These are phyloP conservation scores for Dioscorea alata DNA, from an alignment of 106 monocot species.

Conservation along the genomic window DNA sequence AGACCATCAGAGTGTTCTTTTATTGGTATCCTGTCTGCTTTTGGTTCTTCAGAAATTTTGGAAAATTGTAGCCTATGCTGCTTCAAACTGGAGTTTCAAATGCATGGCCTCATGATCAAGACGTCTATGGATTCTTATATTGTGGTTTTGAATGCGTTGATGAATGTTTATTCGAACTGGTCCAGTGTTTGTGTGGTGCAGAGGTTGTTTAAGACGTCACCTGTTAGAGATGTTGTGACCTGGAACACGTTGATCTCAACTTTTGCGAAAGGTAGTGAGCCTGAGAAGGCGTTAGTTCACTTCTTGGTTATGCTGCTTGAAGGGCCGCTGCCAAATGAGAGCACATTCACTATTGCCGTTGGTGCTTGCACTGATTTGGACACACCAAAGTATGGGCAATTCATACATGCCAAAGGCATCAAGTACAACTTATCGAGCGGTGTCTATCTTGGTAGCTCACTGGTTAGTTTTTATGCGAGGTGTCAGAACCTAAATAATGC, in stretches of 20 bases:
- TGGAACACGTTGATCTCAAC: slow-evolving; percentile 62
- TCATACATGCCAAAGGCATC: slow-evolving; percentile 60
- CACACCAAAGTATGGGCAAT: slow-evolving; percentile 20
- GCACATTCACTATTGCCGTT: slow-evolving; percentile 38
- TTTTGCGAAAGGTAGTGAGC: slow-evolving; percentile 24
- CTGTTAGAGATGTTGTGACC: slow-evolving; percentile 41
- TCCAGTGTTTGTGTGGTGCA: slow-evolving; percentile 11
- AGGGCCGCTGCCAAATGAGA: slow-evolving; percentile 41
- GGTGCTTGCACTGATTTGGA: slow-evolving; percentile 25
- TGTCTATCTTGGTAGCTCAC: slow-evolving; percentile 37
- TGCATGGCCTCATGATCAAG: slow-evolving; percentile 43
- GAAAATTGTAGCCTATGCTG: no score
- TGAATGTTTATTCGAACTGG: slow-evolving; percentile 38
- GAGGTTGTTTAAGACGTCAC: slow-evolving; percentile 26
- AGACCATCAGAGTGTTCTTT: slow-evolving; percentile 37
- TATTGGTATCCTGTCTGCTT: slow-evolving; percentile 29
- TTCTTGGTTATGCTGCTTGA: slow-evolving; percentile 36
- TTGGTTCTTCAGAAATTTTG: slow-evolving; percentile 5
- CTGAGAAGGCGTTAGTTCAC: slow-evolving; percentile 33
- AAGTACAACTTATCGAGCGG: slow-evolving; percentile 34
- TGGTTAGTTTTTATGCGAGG: slow-evolving; percentile 56
- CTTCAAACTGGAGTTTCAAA: slow-evolving; percentile 12
- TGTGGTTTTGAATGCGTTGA: slow-evolving; percentile 44
- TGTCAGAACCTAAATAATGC: slow-evolving; percentile 22
- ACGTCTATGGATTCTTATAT: slow-evolving; percentile 23